A percentile compares a stretch with the other conserved stretches of the same genome.
Evolutionary conservation across 2,329 filamentous ascomycete genomes (phyloP).

Genomic region (Pseudocercospora ulei): DNA sequence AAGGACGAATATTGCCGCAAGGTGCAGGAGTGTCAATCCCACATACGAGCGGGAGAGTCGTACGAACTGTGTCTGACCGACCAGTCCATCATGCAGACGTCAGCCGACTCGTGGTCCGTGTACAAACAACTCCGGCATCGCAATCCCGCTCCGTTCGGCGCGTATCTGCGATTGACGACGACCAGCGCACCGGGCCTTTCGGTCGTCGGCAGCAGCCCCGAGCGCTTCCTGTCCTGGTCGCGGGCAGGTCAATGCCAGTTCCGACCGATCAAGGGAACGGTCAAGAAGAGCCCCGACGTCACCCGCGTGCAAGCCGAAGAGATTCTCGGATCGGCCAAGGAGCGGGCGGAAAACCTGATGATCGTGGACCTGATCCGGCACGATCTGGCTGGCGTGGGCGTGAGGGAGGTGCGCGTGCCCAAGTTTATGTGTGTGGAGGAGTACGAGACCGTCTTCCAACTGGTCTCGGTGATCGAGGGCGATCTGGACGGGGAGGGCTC

Average conservation of each 20-base stretch:
- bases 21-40: slow-evolving; percentile 59
- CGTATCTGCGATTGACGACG: slow-evolving; percentile 61
- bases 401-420: slow-evolving; percentile 57
- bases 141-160: slow-evolving; percentile 78
- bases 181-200: slow-evolving; percentile 40
- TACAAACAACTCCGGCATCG: slow-evolving; percentile 59
- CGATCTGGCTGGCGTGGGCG: slow-evolving; percentile 66
- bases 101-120: slow-evolving; percentile 50
- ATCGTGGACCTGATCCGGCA: slow-evolving; percentile 95
- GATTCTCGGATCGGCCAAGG: slow-evolving; percentile 71
- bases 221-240: slow-evolving; percentile 71
- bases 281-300: slow-evolving; percentile 61
- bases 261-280: slow-evolving; percentile 92
- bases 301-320: slow-evolving; percentile 62
- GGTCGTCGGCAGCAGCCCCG: slow-evolving; percentile 73
- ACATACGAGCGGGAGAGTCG: slow-evolving; percentile 66
- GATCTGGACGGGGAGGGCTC: slow-evolving; percentile 44
- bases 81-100: slow-evolving; percentile 53
- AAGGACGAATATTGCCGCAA: slow-evolving; percentile 51
- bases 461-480: slow-evolving; percentile 79
- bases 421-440: slow-evolving; percentile 81
- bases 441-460: slow-evolving; percentile 81
- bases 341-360: slow-evolving; percentile 94
- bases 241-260: slow-evolving; percentile 58
- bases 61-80: slow-evolving; percentile 80